Base-by-base conservation (phyloP, 2,329 filamentous ascomycete genomes). In the Aspergillus cejpii region DNA sequence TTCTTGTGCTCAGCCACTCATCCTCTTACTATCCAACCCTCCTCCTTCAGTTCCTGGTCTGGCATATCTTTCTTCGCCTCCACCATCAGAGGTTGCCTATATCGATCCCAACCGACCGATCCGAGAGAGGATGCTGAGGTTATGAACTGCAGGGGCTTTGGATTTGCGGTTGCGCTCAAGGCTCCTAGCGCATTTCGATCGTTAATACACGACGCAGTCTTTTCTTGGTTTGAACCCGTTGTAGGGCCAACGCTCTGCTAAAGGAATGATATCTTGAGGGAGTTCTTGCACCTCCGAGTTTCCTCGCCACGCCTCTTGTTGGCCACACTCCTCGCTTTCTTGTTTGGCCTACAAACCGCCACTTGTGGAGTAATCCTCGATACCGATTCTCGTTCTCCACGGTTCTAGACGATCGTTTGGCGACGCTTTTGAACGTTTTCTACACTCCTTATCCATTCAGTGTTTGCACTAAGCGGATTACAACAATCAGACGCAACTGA, bases 81-180 rank as follows among this genome's bases (percentile, higher is more conserved):
- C 29, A 14, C 45, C 33, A 23, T 37, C 44, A 47, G 45, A 47
- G 47, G 44, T 43, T 28, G 39, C 40, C 15, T 21, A 24, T n/a
- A 12, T 28, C 23, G 6, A 19, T 19, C 21, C 45, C 42, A 6
- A 26, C 44, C 19, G 37, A 41, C 39, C 23, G 41, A 33, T 23
- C 31, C 42, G 41, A 51, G 54, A 48, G 58, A 63, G 57, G 48
- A 68, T 68, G 64, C 55, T 63, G 60, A 67, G 62, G 64, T 57
- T 59, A 68, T 68, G 64, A 65, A 58, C 51, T 48, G 59, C 61
- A 56, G 62, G 58, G 62, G 60, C 62, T 62, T 53, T 61, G 59
- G 60, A n/a, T 53, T 63, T 65, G 53, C 57, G 56, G 54, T 63
- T 66, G 65, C 65, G 65, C 65, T 64, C 62, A 63, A 58, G 60